Percentiles rank a stretch among this genome's conserved stretches.
These are phyloP conservation scores for Trichoderma sp. DNA, from an alignment of 2,329 filamentous ascomycete genomes.

Conservation along the genomic window DNA sequence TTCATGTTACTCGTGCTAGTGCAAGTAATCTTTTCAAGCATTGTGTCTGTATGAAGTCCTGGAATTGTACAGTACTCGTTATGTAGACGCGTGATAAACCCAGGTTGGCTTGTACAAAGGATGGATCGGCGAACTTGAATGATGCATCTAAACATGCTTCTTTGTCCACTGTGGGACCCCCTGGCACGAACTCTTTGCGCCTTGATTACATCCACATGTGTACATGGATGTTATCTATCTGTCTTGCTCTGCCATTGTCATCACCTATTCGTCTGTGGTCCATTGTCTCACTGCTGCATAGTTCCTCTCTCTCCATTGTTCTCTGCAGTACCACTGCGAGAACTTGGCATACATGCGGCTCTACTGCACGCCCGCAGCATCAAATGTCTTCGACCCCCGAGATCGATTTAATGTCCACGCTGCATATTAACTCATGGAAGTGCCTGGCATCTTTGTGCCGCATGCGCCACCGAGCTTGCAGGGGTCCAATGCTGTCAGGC, in stretches of 20 bases:
- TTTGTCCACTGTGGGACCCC: neutral
- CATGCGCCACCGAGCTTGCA: slow-evolving; percentile 1
- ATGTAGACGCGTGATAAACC: neutral
- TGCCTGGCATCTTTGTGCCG: neutral
- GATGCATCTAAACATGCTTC: slow-evolving; percentile 15
- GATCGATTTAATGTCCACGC: neutral
- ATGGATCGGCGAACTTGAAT: neutral
- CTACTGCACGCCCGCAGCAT: neutral
- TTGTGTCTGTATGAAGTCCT: neutral
- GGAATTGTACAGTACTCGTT: fast-evolving
- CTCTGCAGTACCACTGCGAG: neutral
- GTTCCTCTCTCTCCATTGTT: neutral
- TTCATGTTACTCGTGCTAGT: neutral
- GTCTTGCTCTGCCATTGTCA: neutral
- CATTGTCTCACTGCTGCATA: neutral
- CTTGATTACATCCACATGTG: neutral
- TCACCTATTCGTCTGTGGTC: neutral
- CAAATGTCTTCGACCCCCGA: neutral
- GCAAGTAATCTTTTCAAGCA: neutral
- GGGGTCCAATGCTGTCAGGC: neutral
- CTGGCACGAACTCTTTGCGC: neutral
- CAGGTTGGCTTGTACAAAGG: neutral
- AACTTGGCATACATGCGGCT: neutral
- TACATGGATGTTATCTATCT: neutral
- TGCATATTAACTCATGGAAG: neutral